Conservation (phyloP, 2,329 filamentous ascomycete species). For the Trichophyton benhamiae region DNA sequence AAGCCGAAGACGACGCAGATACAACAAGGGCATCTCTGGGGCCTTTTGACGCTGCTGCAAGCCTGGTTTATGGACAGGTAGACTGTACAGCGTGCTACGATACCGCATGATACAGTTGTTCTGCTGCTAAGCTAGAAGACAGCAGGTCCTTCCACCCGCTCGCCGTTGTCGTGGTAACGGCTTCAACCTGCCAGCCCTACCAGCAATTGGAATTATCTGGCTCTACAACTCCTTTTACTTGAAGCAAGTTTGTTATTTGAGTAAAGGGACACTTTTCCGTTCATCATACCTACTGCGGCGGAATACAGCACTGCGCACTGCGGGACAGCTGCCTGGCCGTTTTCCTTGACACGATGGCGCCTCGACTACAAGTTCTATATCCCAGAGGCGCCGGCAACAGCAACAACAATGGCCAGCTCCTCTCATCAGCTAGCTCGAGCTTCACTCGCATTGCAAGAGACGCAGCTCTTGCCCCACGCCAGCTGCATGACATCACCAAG, state of each 20-base stretch:
- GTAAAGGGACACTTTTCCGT: background rate
- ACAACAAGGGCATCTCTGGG: background rate
- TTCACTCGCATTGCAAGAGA: background rate
- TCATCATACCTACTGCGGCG: background rate
- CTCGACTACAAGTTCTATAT: background rate
- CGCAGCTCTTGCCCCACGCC: background rate
- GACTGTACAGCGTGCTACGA: background rate
- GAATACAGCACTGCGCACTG: background rate
- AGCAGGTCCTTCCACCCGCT: background rate
- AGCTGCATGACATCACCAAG: background rate
- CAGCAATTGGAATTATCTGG: background rate
- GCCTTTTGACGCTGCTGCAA: background rate
- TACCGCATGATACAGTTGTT: background rate
- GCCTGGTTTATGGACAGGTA: background rate
- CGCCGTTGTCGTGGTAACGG: conserved; percentile 1
- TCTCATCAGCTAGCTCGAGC: background rate
- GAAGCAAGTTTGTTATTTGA: background rate
- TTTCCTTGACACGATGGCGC: background rate
- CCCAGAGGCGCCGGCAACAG: background rate
- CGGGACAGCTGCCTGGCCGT: background rate
- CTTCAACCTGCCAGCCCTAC: background rate
- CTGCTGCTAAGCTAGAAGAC: background rate
- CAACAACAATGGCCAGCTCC: background rate
- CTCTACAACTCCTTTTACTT: background rate
- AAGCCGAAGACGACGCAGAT: background rate